Conservation (phyloP, 345 rosid genomes). For the Gossypium anomalum region DNA sequence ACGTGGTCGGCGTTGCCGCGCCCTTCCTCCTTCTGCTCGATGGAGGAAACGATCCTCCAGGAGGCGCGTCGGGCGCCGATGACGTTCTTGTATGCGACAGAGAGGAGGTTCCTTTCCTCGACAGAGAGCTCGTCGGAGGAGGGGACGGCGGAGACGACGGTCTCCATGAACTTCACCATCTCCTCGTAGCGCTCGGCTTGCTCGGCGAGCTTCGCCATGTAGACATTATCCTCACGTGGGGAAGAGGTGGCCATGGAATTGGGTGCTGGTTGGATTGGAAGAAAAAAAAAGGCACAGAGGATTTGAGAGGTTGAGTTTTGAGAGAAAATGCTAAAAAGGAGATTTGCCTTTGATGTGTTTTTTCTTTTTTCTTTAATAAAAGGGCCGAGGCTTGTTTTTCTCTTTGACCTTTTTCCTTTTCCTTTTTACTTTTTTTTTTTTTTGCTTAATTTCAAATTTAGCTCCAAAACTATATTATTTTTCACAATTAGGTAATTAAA, state of each 20-base stretch:
- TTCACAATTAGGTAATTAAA: too few relatives aligned
- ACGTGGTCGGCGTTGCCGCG: slow-evolving; percentile 23
- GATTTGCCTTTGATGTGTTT: not conserved
- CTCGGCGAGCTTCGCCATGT: slow-evolving; percentile 64
- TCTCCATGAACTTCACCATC: slow-evolving; percentile 68
- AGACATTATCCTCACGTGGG: slow-evolving; percentile 30
- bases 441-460: not conserved
- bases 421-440: too few relatives aligned
- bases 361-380: not conserved
- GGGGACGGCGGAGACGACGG: slow-evolving; percentile 35
- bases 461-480: too few relatives aligned
- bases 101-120: slow-evolving; percentile 63
- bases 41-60: slow-evolving; percentile 60
- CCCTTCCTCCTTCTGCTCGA: slow-evolving; percentile 62
- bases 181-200: slow-evolving; percentile 73
- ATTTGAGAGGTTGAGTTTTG: not conserved
- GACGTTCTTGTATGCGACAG: slow-evolving; percentile 71
- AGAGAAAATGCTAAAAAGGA: not conserved
- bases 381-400: too few relatives aligned
- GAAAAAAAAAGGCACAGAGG: not conserved
- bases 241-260: slow-evolving; percentile 11
- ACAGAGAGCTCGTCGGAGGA: slow-evolving; percentile 35
- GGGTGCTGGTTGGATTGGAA: not conserved
- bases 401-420: not conserved
- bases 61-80: slow-evolving; percentile 64